Evolutionary conservation across 345 rosid species (phyloP).

Genomic region (Combretum micranthum): DNA sequence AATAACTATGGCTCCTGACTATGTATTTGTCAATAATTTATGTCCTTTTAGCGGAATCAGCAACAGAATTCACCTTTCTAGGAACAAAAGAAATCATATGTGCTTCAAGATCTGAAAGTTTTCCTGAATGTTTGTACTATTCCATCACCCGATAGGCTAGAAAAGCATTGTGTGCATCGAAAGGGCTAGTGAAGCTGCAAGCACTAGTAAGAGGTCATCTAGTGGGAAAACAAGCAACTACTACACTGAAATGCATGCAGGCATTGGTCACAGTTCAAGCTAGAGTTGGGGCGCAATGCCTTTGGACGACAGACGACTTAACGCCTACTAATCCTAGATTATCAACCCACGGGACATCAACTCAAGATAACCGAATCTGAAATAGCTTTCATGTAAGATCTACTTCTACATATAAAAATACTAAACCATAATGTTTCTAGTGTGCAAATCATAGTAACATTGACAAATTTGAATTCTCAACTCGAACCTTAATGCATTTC

Average conservation of each 20-base stretch:
- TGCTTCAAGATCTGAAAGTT: too few relatives aligned
- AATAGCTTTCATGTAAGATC: constrained; percentile 32
- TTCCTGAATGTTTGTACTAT: too few relatives aligned
- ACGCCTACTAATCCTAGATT: constrained; percentile 34
- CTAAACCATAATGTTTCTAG: too few relatives aligned
- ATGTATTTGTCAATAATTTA: too few relatives aligned
- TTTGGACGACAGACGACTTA: constrained; percentile 40
- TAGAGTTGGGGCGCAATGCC: constrained; percentile 67
- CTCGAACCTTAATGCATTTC: not conserved
- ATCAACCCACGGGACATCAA: constrained; percentile 44
- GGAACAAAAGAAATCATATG: too few relatives aligned
- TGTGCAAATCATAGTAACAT: too few relatives aligned
- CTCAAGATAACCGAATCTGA: constrained; percentile 23
- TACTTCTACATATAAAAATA: not conserved
- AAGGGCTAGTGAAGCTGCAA: constrained; percentile 84
- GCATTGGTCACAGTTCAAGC: constrained; percentile 75
- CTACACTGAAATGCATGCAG: constrained; percentile 84
- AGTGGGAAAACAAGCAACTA: constrained; percentile 83
- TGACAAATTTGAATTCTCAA: not conserved
- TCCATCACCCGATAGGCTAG: constrained; percentile 47
- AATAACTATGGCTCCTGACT: too few relatives aligned
- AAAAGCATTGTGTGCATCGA: constrained; percentile 77
- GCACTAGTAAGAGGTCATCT: constrained; percentile 85
- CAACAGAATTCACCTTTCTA: too few relatives aligned
- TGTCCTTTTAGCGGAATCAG: too few relatives aligned